Base-by-base conservation (phyloP, 805 yeast genomes). In the Ogataea trehaloabstinens region DNA sequence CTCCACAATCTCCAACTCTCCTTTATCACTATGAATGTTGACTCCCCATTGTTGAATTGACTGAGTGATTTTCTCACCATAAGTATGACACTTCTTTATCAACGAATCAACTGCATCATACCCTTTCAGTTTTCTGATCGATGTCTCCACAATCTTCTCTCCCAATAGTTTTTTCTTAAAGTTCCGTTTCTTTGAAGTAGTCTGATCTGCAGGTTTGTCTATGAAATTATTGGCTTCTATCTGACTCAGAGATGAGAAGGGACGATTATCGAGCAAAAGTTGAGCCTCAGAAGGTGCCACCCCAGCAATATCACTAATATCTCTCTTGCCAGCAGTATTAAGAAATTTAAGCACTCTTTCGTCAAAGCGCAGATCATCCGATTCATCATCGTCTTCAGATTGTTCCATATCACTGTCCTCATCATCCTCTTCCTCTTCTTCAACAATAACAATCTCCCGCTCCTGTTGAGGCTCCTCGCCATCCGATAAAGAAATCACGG, bases 101-200 rank as follows among this genome's bases (percentile, higher is more conserved):
- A 93, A 68, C n/a, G 95, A 83, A 52, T 91, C 98, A 31, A 93
- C 95, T 0, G 99, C 98, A 45, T 81, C 82, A 59, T 93, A 93
- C 4, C 98, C 98, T 52, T 80, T 78, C 46, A 93, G 69, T 12
- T 88, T 82, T 46, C 73, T 67, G 33, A 76, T 75, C 4, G 90
- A 75, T 28, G 76, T 82, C 48, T 83, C 91, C 17, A 88, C 74
- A 34, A 87, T 71, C 54, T 78, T 76, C 51, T 83, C 83, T 8
- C 96, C 96, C 32, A 78, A 76, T 4, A 82, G 70, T 57, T 76
- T 78, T 40, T 63, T 70, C 39, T 66, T 67, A 40, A 58, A 62
- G 38, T 52, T 58, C 38, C 58, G 61, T 39, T 51, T 54, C 36
- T 58, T 53, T 13, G 42, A 38, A 3, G 45, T 29, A 3, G 49